phyloP scores from a whole-genome alignment of 2,329 filamentous ascomycete genomes.

The Penicillium sp. region DNA sequence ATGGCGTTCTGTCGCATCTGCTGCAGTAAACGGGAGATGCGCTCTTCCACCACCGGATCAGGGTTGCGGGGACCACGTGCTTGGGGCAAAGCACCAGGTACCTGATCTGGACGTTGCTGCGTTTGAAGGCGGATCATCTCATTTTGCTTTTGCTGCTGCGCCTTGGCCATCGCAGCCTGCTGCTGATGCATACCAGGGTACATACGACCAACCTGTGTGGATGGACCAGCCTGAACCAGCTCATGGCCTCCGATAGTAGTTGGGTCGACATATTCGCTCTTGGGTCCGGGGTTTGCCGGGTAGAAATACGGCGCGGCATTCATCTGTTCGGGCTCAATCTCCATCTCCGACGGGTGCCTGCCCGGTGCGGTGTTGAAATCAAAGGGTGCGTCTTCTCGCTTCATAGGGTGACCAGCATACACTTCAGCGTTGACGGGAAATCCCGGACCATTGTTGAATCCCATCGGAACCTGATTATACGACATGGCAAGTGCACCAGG shows the following conservation, averaged over 20 bases:
- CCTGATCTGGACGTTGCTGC: slow-evolving; percentile 38
- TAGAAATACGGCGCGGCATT: slow-evolving; percentile 64
- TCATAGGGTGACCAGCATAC: slow-evolving; percentile 48
- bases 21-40: slow-evolving; percentile 86
- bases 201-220: slow-evolving; percentile 64
- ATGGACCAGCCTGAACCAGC: slow-evolving; percentile 49
- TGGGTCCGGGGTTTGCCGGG: slow-evolving; percentile 41
- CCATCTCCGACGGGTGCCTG: slow-evolving; percentile 55
- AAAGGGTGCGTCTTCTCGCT: slow-evolving; percentile 47
- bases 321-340: slow-evolving; percentile 67
- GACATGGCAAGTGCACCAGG: slow-evolving; percentile 77
- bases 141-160: slow-evolving; percentile 63
- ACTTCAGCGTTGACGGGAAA: slow-evolving; percentile 56
- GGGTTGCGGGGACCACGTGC: slow-evolving; percentile 41
- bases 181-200: slow-evolving; percentile 94
- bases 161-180: slow-evolving; percentile 73
- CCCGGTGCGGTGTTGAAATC: slow-evolving; percentile 66
- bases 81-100: slow-evolving; percentile 27
- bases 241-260: slow-evolving; percentile 65
- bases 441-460: slow-evolving; percentile 36
- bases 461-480: slow-evolving; percentile 59
- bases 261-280: slow-evolving; percentile 65
- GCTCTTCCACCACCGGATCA: slow-evolving; percentile 79
- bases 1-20: slow-evolving; percentile 79
- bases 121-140: slow-evolving; percentile 56